A percentile compares a stretch with the other conserved stretches of the same genome.
These are phyloP conservation scores for Arctostaphylos glauca DNA, from an alignment of 148 eudicot genomes.

Conservation along the genomic window DNA sequence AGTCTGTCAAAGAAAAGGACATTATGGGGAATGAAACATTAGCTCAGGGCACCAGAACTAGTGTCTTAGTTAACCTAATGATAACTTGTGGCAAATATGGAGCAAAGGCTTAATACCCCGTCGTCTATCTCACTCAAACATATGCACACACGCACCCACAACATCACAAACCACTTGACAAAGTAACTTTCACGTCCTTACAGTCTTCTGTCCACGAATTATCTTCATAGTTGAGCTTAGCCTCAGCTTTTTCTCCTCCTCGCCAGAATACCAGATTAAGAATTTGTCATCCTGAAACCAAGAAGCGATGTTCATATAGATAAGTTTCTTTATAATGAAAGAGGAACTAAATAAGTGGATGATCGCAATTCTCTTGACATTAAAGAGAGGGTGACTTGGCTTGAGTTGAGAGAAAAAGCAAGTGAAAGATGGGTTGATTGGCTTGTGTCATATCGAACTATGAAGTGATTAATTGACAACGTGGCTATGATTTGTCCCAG, in stretches of 20 bases:
- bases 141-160: not conserved
- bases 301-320: not conserved
- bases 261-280: constrained; percentile 45
- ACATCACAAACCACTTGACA: not conserved
- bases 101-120: not conserved
- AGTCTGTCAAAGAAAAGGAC: constrained; percentile 14
- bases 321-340: not conserved
- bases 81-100: not conserved
- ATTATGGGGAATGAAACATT: constrained; percentile 1
- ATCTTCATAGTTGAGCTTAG: constrained; percentile 31
- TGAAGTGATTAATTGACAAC: not conserved
- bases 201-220: constrained; percentile 34
- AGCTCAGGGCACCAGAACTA: not conserved
- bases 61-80: not conserved
- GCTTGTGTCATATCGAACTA: not conserved
- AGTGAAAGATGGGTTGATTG: not conserved
- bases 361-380: not conserved
- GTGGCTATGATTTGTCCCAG: not conserved
- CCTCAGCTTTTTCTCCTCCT: constrained; percentile 36
- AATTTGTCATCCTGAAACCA: constrained; percentile 41
- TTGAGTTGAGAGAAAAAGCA: not conserved
- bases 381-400: not conserved
- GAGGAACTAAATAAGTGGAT: not conserved
- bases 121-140: not conserved
- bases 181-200: constrained; percentile 22